phyloP scores from a whole-genome alignment of 108 stramenopile genomes.

The Epipyxis sp. region DNA sequence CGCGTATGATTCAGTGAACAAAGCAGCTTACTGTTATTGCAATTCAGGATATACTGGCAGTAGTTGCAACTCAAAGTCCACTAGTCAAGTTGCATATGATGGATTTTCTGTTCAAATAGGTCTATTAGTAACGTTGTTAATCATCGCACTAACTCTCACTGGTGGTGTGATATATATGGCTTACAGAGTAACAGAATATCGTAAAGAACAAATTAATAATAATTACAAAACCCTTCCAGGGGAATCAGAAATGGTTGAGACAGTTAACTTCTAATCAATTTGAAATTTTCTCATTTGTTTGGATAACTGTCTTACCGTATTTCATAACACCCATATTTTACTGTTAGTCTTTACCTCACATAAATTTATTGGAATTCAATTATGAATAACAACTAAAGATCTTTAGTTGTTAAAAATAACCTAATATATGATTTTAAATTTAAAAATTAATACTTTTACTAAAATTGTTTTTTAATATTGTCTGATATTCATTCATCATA shows the following conservation, averaged over 20 bases:
- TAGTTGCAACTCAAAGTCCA: neutral
- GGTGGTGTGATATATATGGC: slow-evolving; percentile 9
- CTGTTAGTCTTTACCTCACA: no score
- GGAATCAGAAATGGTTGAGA: slow-evolving; percentile 14
- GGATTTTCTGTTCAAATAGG: slow-evolving; percentile 27
- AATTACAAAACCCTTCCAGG: slow-evolving; percentile 12
- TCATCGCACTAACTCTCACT: slow-evolving; percentile 1
- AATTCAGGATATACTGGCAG: slow-evolving; percentile 24
- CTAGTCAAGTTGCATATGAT: neutral
- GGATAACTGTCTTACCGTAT: no score
- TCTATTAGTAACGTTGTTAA: slow-evolving; percentile 12
- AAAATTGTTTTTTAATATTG: no score
- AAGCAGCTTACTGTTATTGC: slow-evolving; percentile 27
- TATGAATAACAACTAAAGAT: no score
- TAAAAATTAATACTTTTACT: no score
- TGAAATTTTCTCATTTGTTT: no score
- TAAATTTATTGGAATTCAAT: no score
- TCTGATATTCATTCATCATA: no score
- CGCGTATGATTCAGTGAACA: neutral
- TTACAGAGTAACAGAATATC: neutral
- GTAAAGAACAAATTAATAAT: slow-evolving; percentile 16
- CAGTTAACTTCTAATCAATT: slow-evolving; percentile 2
- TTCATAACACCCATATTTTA: no score
- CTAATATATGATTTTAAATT: no score
- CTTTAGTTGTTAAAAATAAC: no score